A percentile compares a stretch with the other conserved stretches of the same genome.
These are phyloP conservation scores for Cutaneotrichosporon cavernicola DNA, from an alignment of 1,284 basidiomycete genomes.

Conservation along the genomic window DNA sequence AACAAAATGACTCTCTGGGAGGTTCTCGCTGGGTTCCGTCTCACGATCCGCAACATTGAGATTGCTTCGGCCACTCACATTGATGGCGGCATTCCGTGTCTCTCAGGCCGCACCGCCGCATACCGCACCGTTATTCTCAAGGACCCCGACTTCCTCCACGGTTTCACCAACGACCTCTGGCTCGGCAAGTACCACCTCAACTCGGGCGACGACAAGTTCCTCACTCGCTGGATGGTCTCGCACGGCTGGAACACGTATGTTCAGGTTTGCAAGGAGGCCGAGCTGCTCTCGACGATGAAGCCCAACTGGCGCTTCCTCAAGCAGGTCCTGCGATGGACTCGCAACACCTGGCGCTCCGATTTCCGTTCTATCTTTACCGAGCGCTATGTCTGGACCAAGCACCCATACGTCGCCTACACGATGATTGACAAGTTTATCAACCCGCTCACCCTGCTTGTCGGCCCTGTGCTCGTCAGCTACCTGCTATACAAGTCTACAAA, in stretches of 20 bases:
- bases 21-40: conserved; percentile 83
- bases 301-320: conserved; percentile 92
- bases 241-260: conserved; percentile 92
- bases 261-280: conserved; percentile 84
- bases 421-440: conserved; percentile 94
- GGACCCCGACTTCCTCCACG: conserved; percentile 85
- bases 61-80: conserved; percentile 84
- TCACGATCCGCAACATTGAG: conserved; percentile 89
- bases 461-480: conserved; percentile 71
- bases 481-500: conserved; percentile 76
- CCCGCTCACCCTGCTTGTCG: conserved; percentile 79
- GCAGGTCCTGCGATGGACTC: conserved; percentile 86
- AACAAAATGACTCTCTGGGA: conserved; percentile 85
- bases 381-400: conserved; percentile 77
- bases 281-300: conserved; percentile 89
- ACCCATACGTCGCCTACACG: conserved; percentile 87
- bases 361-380: conserved; percentile 83
- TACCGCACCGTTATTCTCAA: conserved; percentile 90
- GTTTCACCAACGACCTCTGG: conserved; percentile 92
- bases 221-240: conserved; percentile 93
- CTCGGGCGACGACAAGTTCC: conserved; percentile 88
- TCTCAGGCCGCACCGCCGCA: conserved; percentile 86
- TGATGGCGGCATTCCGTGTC: conserved; percentile 84
- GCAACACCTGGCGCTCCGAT: conserved; percentile 90
- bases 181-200: conserved; percentile 87